Base-by-base conservation (phyloP, 1,139 yeast genomes). In the Magnusiomyces tetraspermus region DNA sequence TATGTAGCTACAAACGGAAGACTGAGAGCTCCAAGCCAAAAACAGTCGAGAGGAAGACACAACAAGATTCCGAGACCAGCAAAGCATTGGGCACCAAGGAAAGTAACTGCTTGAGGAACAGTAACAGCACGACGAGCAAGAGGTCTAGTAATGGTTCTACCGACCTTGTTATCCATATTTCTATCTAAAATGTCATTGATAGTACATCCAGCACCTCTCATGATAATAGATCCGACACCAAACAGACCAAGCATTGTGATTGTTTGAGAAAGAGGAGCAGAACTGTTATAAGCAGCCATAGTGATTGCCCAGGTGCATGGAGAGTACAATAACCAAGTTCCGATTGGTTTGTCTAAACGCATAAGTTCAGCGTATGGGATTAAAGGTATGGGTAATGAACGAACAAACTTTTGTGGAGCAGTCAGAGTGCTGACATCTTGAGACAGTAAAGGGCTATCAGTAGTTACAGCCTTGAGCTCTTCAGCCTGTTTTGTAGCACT, bases 151-250 rank as follows among this genome's bases (percentile, higher is more conserved):
- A 82, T 77, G 0, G 98, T 90, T 60, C 99, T 77, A 10, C 85
- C 83, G 2, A 94, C 98, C 65, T 88, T 79, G 58, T 77, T 76
- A 63, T 94, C 99, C 52, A 90, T 73, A 57, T 90, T 75, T 54
- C 90, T 74, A 65, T 94, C 99, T 65, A 83, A 73, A 51, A 90
- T 73, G 67, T 94, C 99, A 64, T 94, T 94, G 54, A 94, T 83
- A 1, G 96, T 90, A 66, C 99, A 94, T 0, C 98, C 99, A 1
- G 97, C 97, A 41, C 97, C 97, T 68, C 99, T 78, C 96, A 94
- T 92, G 17, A 90, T 75, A 42, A 90, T 64, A 0, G 97, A 80
- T 13, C 99, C 99, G 2, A 83, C 72, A 1, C 92, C 81, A 63
- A 90, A 92, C 28, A 90, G 71, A 13, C 63, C 65, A 41, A 84